Base-by-base conservation (phyloP, 225 moss, liverwort and hornwort species). In the Polytrichum commune region DNA sequence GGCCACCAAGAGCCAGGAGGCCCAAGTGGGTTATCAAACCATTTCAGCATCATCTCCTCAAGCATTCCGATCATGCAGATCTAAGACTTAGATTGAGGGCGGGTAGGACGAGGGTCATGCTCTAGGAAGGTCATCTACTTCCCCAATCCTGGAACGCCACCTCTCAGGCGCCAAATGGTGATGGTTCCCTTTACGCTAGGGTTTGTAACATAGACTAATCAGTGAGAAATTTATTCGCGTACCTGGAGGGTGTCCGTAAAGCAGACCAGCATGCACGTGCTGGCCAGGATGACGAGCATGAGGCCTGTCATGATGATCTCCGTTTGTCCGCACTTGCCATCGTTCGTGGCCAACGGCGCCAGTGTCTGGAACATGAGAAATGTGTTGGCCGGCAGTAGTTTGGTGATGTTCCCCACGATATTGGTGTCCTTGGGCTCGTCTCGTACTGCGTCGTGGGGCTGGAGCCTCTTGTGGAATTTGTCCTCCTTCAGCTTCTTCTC, bases 191-290 rank as follows among this genome's bases (percentile, higher is more conserved):
- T 46, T 46, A 4, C 46, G 16, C 46, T 13, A 46, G 46, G 13
- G 46, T 3, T 35, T 46, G 46, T 13, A 46, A 46, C 13, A 46
- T 46, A 13, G 46, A 46, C 46, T 4, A 46, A 46, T 46, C 46
- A 16, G 46, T 16, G 16, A 13, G 46, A 46, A 46, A 46, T 46
- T 46, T 46, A 46, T 46, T 46, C 46, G 20, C 66, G 5, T 54
- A 68, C 68, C 68, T 68, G 68, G 54, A 55, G 1, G 54, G 68
- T 68, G 53, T 68, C 68, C 26, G 68, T 68, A 26, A 68, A 68
- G 68, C 68, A 55, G 26, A 68, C 54, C 27, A 54, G 19, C 68
- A 27, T 54, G 53, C 68, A 68, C 22, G 68, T 54, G 68, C 0
- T 22, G 53, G 53, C 68, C 53, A 68, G 70, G 27, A 70, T 58